Conservation (phyloP, 257 asterid genomes). For the Agastache rugosa region DNA sequence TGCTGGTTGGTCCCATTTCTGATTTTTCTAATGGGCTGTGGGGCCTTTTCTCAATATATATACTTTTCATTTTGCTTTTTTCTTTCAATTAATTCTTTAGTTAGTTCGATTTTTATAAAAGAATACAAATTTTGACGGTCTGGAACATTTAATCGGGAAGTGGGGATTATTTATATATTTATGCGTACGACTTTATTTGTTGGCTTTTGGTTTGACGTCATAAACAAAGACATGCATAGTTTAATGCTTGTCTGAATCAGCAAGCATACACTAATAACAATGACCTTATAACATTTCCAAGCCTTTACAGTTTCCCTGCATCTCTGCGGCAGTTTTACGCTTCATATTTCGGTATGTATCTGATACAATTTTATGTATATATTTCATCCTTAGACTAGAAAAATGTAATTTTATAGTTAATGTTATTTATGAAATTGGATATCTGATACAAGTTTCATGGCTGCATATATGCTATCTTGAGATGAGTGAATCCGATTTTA, state of each 20-base stretch:
- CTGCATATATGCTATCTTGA: slow-evolving; percentile 1
- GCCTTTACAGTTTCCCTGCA: slow-evolving; percentile 3
- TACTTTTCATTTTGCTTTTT: too few relatives aligned
- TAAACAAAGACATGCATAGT: slow-evolving; percentile 32
- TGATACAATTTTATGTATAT: not conserved
- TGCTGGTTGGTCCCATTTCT: not conserved
- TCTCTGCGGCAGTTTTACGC: slow-evolving; percentile 28
- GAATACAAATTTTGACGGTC: too few relatives aligned
- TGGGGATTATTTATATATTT: too few relatives aligned
- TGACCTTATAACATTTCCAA: not conserved
- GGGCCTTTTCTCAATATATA: not conserved
- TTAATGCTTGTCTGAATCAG: slow-evolving; percentile 36
- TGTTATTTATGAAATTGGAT: not conserved
- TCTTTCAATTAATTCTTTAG: too few relatives aligned
- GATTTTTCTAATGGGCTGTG: not conserved
- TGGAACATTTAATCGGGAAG: too few relatives aligned
- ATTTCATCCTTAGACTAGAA: not conserved
- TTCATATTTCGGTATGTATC: slow-evolving; percentile 28
- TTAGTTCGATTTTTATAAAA: too few relatives aligned
- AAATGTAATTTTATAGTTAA: not conserved
- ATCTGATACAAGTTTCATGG: not conserved
- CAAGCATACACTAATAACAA: slow-evolving; percentile 13
- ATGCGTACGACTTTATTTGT: not conserved
- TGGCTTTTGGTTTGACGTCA: slow-evolving; percentile 38
- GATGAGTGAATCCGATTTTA: not conserved